Conservation (phyloP, 805 yeast genomes). For the Sugiyamaella chiloensis region DNA sequence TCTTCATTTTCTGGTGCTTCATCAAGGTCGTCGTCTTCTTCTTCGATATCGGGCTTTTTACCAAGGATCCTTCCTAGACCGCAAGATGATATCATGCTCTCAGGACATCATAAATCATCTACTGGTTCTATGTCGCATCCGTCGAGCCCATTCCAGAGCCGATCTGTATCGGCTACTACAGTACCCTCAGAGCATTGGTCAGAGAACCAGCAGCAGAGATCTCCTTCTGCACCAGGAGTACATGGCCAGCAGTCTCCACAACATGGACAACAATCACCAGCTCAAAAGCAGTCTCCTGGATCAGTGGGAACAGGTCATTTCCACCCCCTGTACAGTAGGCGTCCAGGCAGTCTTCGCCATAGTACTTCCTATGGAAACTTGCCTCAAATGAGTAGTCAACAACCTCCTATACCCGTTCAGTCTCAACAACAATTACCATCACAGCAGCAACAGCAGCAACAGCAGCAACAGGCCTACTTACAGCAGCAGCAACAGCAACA, state of each 20-base stretch:
- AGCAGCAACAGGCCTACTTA: neutral
- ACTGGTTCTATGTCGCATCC: neutral
- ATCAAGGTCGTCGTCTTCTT: slow-evolving; percentile 7
- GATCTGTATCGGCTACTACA: slow-evolving; percentile 10
- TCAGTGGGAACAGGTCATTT: slow-evolving; percentile 2
- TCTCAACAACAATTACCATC: no score
- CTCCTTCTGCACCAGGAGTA: slow-evolving; percentile 3
- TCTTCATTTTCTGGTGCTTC: slow-evolving; percentile 4
- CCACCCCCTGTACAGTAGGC: neutral
- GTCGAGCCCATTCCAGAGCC: slow-evolving; percentile 1
- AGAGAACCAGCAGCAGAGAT: neutral
- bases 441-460: no score
- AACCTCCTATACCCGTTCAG: neutral
- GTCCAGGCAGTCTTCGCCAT: slow-evolving; percentile 3
- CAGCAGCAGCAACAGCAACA: neutral
- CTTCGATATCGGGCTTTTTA: slow-evolving; percentile 2
- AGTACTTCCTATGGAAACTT: slow-evolving; percentile 1
- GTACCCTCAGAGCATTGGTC: slow-evolving; percentile 8
- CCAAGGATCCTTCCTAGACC: slow-evolving; percentile 21
- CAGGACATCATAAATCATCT: neutral
- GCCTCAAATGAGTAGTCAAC: neutral
- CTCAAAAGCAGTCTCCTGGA: neutral
- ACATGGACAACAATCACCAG: no score
- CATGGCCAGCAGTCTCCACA: neutral
- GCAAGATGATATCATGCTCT: slow-evolving; percentile 13